phyloP scores from a whole-genome alignment of 148 eudicot genomes.

The Oxyria digyna region DNA sequence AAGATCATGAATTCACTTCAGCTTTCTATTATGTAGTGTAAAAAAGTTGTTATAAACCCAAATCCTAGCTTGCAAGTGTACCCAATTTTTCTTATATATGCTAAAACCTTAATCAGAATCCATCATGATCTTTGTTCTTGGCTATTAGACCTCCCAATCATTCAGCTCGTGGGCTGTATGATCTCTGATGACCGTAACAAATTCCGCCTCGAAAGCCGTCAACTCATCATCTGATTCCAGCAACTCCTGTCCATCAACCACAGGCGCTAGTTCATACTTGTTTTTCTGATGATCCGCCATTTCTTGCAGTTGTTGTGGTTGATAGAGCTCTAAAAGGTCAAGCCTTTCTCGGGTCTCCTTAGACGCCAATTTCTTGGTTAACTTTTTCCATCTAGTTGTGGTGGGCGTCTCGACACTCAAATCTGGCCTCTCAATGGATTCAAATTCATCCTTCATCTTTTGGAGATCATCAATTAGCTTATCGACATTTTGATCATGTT shows the following conservation, averaged over 20 bases:
- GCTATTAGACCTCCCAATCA: conserved; percentile 26
- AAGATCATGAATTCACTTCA: neutral
- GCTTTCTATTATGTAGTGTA: neutral
- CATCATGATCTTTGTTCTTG: neutral
- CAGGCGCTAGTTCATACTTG: neutral
- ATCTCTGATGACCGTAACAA: conserved; percentile 17
- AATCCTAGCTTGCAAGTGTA: too few species aligned
- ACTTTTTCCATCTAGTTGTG: neutral
- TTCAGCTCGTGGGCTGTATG: conserved; percentile 16
- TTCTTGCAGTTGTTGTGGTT: neutral
- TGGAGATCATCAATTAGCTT: conserved; percentile 27
- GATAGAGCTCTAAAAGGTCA: neutral
- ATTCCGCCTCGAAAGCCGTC: conserved; percentile 16
- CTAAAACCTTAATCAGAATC: neutral
- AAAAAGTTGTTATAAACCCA: neutral
- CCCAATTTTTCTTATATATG: too few species aligned
- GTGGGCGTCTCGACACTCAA: conserved; percentile 13
- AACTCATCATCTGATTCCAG: conserved; percentile 20
- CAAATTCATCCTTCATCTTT: conserved; percentile 33
- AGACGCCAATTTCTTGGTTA: neutral
- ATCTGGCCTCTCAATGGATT: conserved; percentile 33
- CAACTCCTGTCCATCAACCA: conserved; percentile 8
- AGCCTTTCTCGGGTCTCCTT: neutral
- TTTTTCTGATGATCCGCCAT: neutral
- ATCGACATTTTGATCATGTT: conserved; percentile 19